These are phyloP conservation scores for Trichosporon sp. DNA, from an alignment of 1,284 basidiomycete species.

Conservation along the genomic window DNA sequence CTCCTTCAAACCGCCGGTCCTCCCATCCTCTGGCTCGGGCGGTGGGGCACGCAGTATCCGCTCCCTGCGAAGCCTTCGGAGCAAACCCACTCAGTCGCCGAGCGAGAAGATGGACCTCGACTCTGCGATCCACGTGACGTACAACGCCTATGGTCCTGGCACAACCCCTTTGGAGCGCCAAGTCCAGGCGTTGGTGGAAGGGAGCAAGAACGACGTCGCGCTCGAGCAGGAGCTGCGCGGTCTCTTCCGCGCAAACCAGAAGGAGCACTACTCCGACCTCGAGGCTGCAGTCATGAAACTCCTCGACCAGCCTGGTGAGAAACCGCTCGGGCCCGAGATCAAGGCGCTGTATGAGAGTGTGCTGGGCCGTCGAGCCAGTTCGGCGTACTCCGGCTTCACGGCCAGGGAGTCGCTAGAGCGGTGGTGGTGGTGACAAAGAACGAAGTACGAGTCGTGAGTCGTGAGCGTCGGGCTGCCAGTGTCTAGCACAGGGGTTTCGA, in stretches of 20 bases:
- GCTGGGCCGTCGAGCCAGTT: neutral
- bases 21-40: neutral
- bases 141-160: conserved; percentile 2
- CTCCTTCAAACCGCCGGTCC: neutral
- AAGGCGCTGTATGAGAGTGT: neutral
- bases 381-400: conserved; percentile 3
- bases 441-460: too few relatives aligned
- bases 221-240: conserved; percentile 12
- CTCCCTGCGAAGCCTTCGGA: neutral
- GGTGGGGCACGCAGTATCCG: neutral
- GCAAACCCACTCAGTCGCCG: neutral
- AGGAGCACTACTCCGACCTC: conserved; percentile 16
- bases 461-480: too few relatives aligned
- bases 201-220: conserved; percentile 16
- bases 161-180: neutral
- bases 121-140: neutral
- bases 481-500: too few relatives aligned
- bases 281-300: conserved; percentile 13
- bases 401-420: neutral
- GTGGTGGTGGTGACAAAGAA: too few relatives aligned
- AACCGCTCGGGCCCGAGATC: conserved; percentile 7
- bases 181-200: neutral
- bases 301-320: conserved; percentile 9
- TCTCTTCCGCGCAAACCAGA: conserved; percentile 10
- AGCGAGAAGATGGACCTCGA: conserved; percentile 15